phyloP scores from a whole-genome alignment of 2,329 filamentous ascomycete species.

The Elsinoe perseae region DNA sequence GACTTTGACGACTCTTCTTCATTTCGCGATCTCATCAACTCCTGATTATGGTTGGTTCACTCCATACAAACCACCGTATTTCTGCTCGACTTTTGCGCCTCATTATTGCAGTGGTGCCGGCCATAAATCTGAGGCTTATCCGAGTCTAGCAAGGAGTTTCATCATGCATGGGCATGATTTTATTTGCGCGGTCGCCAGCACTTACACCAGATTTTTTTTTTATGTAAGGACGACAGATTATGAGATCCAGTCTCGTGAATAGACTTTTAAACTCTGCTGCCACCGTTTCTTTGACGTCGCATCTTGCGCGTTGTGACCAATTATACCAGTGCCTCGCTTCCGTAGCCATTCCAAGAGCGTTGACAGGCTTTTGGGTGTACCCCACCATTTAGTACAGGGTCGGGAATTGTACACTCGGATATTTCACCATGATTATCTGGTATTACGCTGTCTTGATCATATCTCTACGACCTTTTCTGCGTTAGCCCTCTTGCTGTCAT shows the following conservation, averaged over 20 bases:
- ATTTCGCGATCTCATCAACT: background rate
- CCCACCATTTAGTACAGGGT: too few relatives aligned
- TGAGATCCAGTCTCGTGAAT: background rate
- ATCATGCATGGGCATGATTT: background rate
- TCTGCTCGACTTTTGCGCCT: background rate
- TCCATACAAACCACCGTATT: background rate
- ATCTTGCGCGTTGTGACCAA: background rate
- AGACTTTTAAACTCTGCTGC: too few relatives aligned
- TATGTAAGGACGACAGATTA: conserved; percentile 3
- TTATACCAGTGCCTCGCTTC: too few relatives aligned
- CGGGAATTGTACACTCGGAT: too few relatives aligned
- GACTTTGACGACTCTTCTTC: background rate
- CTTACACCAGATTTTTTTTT: background rate
- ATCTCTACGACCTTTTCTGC: too few relatives aligned
- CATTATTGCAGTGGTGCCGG: background rate
- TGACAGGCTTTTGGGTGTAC: too few relatives aligned
- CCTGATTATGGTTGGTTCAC: too few relatives aligned
- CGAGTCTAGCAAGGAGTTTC: conserved; percentile 7
- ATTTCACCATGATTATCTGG: too few relatives aligned
- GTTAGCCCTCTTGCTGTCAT: too few relatives aligned
- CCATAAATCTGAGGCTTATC: background rate
- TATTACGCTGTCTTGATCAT: too few relatives aligned
- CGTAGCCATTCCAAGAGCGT: too few relatives aligned
- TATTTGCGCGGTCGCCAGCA: background rate
- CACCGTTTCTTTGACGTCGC: too few relatives aligned